A percentile compares a stretch with the other conserved stretches of the same genome.
phyloP scores from a whole-genome alignment of 2,329 filamentous ascomycete genomes.

The Aurifilum marmelostoma region DNA sequence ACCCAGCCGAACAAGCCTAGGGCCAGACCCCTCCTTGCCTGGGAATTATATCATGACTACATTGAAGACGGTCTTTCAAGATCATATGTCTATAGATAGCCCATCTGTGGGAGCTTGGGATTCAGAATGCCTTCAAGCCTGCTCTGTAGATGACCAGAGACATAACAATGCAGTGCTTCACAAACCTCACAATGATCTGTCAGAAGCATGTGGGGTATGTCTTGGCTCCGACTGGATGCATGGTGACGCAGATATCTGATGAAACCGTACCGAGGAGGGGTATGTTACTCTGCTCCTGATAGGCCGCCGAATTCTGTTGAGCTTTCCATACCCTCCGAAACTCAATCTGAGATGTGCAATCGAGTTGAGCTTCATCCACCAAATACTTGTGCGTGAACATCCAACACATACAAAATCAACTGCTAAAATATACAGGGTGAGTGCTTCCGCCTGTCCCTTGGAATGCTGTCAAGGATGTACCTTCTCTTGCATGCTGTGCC shows the following conservation, averaged over 20 bases:
- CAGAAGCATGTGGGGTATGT: neutral
- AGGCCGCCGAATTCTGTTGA: neutral
- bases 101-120: neutral
- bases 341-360: neutral
- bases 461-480: neutral
- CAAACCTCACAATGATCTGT: neutral
- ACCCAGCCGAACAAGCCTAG: neutral
- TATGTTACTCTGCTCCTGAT: neutral
- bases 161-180: neutral
- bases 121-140: neutral
- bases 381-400: neutral
- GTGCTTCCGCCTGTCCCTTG: neutral
- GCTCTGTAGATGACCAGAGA: neutral
- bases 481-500: neutral
- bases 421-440: neutral
- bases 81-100: neutral
- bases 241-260: conserved; percentile 19
- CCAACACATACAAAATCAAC: neutral
- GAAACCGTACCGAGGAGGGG: neutral
- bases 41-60: neutral
- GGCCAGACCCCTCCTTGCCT: neutral
- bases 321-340: neutral
- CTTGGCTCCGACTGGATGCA: conserved; percentile 17
- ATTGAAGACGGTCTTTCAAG: neutral
- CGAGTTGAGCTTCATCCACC: neutral